These are phyloP conservation scores for Urostyla sp. DNA, from an alignment of 73 alveolate genomes.

Conservation along the genomic window DNA sequence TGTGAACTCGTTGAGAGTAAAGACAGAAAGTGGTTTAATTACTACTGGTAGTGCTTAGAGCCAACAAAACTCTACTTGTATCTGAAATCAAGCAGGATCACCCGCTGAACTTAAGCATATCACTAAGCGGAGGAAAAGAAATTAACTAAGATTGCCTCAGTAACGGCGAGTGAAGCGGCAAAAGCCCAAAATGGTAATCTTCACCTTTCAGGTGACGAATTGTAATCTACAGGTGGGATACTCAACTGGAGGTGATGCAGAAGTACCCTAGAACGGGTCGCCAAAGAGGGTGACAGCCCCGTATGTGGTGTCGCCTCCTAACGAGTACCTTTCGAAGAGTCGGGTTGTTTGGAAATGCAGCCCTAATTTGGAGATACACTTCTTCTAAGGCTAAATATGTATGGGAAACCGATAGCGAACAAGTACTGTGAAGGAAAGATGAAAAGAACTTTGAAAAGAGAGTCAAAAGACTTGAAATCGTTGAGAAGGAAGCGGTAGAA, in stretches of 20 bases:
- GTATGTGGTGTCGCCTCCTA: conserved; percentile 74
- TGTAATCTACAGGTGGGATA: conserved; percentile 83
- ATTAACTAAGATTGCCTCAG: conserved; percentile 95
- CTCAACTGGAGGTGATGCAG: conserved; percentile 80
- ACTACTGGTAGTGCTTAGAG: conserved; percentile 72
- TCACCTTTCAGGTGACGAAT: conserved; percentile 74
- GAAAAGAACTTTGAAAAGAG: conserved; percentile 96
- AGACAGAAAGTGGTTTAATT: conserved; percentile 64
- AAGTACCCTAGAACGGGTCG: conserved; percentile 89
- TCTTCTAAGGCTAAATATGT: conserved; percentile 93
- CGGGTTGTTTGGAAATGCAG: conserved; percentile 97
- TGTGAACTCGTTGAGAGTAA: conserved; percentile 66
- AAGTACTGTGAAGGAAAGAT: conserved; percentile 98
- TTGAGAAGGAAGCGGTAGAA: conserved; percentile 95
- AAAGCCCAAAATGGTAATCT: conserved; percentile 90
- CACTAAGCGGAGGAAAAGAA: conserved; percentile 97
- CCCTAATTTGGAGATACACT: conserved; percentile 95
- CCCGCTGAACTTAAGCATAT: conserved; percentile 98
- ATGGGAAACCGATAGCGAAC: conserved; percentile 98
- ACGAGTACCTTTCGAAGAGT: conserved; percentile 85
- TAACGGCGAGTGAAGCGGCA: conserved; percentile 98
- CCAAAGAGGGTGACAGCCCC: conserved; percentile 97
- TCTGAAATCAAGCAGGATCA: conserved; percentile 94
- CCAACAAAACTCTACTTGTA: conserved; percentile 75
- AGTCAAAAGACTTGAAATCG: conserved; percentile 95